These are phyloP conservation scores for Phialophora chinensis DNA, from an alignment of 2,329 filamentous ascomycete species.

Conservation along the genomic window DNA sequence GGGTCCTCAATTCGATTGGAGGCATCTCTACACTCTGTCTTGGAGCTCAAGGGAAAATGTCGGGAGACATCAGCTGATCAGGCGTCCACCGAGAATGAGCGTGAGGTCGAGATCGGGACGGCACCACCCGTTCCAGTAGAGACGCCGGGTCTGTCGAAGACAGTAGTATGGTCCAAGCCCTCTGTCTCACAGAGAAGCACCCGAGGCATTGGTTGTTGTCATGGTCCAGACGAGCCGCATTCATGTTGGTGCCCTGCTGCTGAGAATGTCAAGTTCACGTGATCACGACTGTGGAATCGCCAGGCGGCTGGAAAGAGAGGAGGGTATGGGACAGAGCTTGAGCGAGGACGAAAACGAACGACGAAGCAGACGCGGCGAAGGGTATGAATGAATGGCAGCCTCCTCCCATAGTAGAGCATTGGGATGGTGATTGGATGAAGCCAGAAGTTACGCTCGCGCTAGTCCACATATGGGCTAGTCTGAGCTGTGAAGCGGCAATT, in stretches of 20 bases:
- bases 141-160: neutral
- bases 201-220: neutral
- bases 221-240: neutral
- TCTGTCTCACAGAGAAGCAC: neutral
- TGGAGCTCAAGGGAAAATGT: neutral
- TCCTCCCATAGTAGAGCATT: neutral
- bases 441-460: neutral
- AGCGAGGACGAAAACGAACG: neutral
- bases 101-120: neutral
- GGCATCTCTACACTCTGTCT: neutral
- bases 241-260: neutral
- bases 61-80: neutral
- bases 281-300: neutral
- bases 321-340: neutral
- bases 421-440: neutral
- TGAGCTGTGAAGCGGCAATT: neutral
- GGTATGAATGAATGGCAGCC: neutral
- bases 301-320: neutral
- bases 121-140: neutral
- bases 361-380: neutral
- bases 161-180: neutral
- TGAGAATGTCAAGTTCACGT: neutral
- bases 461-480: neutral
- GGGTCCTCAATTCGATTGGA: neutral
- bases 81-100: neutral